Percentiles rank a stretch among this genome's conserved stretches.
Evolutionary conservation across 2,329 filamentous ascomycete species (phyloP).

Genomic region (Cladosporium sp.): DNA sequence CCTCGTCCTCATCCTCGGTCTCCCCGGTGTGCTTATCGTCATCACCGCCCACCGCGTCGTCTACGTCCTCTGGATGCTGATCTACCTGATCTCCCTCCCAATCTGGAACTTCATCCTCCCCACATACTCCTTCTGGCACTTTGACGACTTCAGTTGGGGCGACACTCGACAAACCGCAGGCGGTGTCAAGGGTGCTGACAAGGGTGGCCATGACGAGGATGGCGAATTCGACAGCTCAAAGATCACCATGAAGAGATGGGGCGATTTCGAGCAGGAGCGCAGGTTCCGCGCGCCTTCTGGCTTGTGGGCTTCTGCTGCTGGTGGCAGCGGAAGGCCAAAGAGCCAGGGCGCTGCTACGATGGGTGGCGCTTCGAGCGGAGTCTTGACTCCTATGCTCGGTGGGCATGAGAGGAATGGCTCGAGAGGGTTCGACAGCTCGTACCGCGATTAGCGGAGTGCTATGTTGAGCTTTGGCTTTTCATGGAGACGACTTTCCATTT

Average conservation of each 20-base stretch:
- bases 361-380: background rate
- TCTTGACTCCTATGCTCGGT: constrained; percentile 6
- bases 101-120: constrained; percentile 98
- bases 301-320: background rate
- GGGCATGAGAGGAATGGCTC: background rate
- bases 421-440: background rate
- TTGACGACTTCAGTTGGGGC: constrained; percentile 99
- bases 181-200: constrained; percentile 79
- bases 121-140: constrained; percentile 97
- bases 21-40: constrained; percentile 86
- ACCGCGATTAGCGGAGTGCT: background rate
- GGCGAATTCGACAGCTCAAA: constrained; percentile 98
- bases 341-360: constrained; percentile 2
- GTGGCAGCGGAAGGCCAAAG: constrained; percentile 9
- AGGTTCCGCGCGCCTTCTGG: constrained; percentile 18
- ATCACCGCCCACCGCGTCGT: constrained; percentile 88
- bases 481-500: background rate
- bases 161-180: constrained; percentile 94
- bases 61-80: constrained; percentile 94
- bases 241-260: constrained; percentile 99
- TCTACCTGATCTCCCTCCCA: constrained; percentile 88
- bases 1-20: constrained; percentile 83
- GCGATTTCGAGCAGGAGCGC: constrained; percentile 76
- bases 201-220: constrained; percentile 59
- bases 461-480: background rate